Percentiles rank a stretch among this genome's conserved stretches.
phyloP scores from a whole-genome alignment of 495 filamentous ascomycete genomes.

The Xylaria cubensis region DNA sequence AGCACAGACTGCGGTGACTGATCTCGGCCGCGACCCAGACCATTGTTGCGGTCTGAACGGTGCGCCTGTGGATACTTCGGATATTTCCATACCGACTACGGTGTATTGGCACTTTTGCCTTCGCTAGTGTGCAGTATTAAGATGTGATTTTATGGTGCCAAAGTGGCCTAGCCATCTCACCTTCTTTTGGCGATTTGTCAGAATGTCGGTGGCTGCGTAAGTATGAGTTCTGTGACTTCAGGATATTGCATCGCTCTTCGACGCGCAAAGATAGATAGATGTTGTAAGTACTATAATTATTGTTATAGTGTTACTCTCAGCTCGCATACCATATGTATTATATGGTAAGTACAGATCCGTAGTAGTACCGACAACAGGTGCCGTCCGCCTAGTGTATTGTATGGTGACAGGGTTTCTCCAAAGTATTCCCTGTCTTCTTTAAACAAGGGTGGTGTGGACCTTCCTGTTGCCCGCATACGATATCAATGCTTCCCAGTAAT shows the following conservation, averaged over 20 bases:
- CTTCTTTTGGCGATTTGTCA: slow-evolving; percentile 21
- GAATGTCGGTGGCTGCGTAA: slow-evolving; percentile 21
- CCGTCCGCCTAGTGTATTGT: slow-evolving; percentile 11
- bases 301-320: slow-evolving; percentile 17
- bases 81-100: slow-evolving; percentile 16
- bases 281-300: background rate
- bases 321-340: background rate
- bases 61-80: slow-evolving; percentile 16
- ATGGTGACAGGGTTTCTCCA: slow-evolving; percentile 24
- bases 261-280: background rate
- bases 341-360: background rate
- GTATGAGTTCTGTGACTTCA: background rate
- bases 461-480: slow-evolving; percentile 4
- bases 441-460: slow-evolving; percentile 20
- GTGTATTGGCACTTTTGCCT: slow-evolving; percentile 22
- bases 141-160: slow-evolving; percentile 16
- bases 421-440: slow-evolving; percentile 3
- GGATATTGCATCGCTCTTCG: slow-evolving; percentile 17
- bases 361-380: slow-evolving; percentile 10
- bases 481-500: background rate
- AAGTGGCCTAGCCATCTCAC: slow-evolving; percentile 19
- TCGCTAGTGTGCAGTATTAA: slow-evolving; percentile 9
- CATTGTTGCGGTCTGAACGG: slow-evolving; percentile 7
- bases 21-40: slow-evolving; percentile 10
- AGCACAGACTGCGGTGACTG: background rate